Conservation (phyloP, 2,329 filamentous ascomycete genomes). For the Aspergillus sp. region DNA sequence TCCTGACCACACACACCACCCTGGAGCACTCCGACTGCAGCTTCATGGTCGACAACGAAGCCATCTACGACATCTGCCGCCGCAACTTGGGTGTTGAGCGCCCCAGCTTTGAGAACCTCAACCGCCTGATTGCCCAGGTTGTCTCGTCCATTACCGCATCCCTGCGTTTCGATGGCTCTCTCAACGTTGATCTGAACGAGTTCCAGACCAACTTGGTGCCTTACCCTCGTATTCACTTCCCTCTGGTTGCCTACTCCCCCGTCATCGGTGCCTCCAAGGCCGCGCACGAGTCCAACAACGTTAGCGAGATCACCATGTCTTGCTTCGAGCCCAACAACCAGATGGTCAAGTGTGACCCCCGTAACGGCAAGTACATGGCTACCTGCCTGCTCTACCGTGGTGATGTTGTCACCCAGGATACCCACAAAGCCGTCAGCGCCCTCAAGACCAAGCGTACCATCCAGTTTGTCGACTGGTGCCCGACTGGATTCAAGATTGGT, state of each 20-base stretch:
- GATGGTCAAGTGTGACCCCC: conserved; percentile 99
- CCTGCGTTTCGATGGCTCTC: conserved; percentile 95
- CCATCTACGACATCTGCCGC: conserved; percentile 99
- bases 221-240: conserved; percentile 99
- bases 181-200: conserved; percentile 99
- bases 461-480: conserved; percentile 99
- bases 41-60: conserved; percentile 99
- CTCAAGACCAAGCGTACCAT: conserved; percentile 99
- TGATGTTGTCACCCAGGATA: conserved; percentile 95
- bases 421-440: conserved; percentile 84
- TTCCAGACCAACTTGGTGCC: conserved; percentile 99
- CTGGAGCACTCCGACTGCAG: conserved; percentile 99
- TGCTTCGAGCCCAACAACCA: conserved; percentile 99
- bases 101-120: conserved; percentile 97
- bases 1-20: conserved; percentile 97
- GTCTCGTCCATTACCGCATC: conserved; percentile 98
- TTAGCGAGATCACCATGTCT: conserved; percentile 96
- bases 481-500: conserved; percentile 99
- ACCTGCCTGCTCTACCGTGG: conserved; percentile 97
- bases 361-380: conserved; percentile 99
- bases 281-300: conserved; percentile 95
- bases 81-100: conserved; percentile 96
- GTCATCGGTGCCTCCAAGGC: conserved; percentile 94
- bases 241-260: conserved; percentile 91
- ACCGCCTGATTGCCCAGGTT: conserved; percentile 97